Evolutionary conservation across 2,329 filamentous ascomycete species (phyloP), one percentile per base, ranked within the genome.

Genomic region (Calonectria hawksworthii): DNA sequence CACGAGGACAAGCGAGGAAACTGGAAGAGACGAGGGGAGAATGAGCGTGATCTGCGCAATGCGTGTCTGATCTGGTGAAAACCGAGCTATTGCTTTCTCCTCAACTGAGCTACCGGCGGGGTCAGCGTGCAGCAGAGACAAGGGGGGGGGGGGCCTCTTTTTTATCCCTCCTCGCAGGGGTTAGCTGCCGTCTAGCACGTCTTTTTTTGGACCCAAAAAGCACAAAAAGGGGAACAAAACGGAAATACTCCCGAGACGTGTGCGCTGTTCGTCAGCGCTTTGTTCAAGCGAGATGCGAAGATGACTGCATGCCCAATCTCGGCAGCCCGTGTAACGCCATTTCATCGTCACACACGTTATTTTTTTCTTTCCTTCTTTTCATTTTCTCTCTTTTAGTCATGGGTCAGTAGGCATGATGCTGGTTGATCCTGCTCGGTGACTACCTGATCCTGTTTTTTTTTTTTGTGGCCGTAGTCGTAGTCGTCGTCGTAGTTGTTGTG

Each of bases 241-340:
- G 56, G 56, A 61, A 41, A 61, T 61, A 61, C 34, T 38, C 34
- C 56, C 56, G 56, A 61, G 54, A 61, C n/a, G 56, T 41, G 54
- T 61, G 56, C 56, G 56, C 34, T 61, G 56, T 36, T 61, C 56
- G 32, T 52, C n/a, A 54, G 65, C 65, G n/a, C 56, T 59, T 59
- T 59, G 56, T 41, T 61, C 56, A 61, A 41, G 44, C 54, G 21
- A 38, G 41, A 63, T 63, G 70, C 41, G 34, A 59, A 63, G 64
- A 72, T 72, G 69, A 67, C 69, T 66, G 50, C 36, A 66, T 47
- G 30, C 28, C 69, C 63, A 36, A 59, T 59, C 51, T 59, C 14
- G 69, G 61, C 38, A 66, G 23, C 69, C 44, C 61, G 69, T 64
- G 26, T 66, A 65, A 56, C 41, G 23, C 68, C 68, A 70, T 52